Evolutionary conservation across 192 early-diverging fungal species (phyloP).

Genomic region (Backusella tuberculispora): DNA sequence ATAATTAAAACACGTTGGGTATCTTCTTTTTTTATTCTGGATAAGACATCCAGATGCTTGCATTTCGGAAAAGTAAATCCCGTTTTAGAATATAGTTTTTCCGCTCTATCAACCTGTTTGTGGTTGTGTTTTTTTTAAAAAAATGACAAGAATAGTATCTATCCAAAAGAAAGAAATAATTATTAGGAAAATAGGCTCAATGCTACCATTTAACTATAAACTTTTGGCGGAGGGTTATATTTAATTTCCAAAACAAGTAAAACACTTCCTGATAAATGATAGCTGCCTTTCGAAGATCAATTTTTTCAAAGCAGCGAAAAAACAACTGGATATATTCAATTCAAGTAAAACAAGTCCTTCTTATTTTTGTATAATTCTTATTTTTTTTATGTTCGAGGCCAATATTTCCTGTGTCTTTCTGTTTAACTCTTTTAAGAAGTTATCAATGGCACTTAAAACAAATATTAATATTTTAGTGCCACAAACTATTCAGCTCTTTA

Average conservation of each 20-base stretch:
- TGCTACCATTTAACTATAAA: neutral
- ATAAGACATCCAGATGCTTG: neutral
- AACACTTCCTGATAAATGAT: too few relatives aligned
- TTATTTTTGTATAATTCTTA: neutral
- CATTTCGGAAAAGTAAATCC: constrained; percentile 1
- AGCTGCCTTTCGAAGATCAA: too few relatives aligned
- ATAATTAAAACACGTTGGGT: neutral
- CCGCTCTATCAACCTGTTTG: neutral
- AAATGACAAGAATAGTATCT: neutral
- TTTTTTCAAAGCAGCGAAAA: too few relatives aligned
- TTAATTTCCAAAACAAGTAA: neutral
- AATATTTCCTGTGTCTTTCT: neutral
- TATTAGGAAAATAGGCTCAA: neutral
- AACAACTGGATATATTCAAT: too few relatives aligned
- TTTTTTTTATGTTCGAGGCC: neutral
- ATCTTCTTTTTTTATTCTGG: neutral
- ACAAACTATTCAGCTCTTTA: neutral
- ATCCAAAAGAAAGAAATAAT: neutral
- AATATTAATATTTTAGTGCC: neutral
- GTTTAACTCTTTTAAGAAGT: constrained; percentile 5
- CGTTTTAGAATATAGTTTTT: neutral
- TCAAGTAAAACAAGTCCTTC: too few relatives aligned
- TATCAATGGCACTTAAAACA: constrained; percentile 1
- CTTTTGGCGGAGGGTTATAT: neutral
- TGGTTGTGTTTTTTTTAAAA: neutral